phyloP scores from a whole-genome alignment of 2,329 filamentous ascomycete species.

The Colletotrichum orchidophilum region DNA sequence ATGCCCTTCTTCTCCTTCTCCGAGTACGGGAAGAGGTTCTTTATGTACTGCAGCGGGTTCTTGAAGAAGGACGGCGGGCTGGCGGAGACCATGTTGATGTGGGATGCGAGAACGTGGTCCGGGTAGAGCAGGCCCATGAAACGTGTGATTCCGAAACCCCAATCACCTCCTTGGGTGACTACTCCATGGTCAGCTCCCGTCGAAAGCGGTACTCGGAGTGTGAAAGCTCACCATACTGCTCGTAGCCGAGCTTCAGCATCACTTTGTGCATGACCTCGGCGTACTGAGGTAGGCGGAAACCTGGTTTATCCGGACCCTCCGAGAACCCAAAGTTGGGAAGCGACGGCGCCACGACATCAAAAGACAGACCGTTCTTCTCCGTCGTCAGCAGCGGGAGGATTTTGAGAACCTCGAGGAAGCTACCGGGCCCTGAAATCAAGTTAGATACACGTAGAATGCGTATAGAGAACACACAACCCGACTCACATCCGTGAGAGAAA shows the following conservation, averaged over 20 bases:
- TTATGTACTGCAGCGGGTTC: conserved; percentile 66
- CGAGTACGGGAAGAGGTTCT: conserved; percentile 65
- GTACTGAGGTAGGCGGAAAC: conserved; percentile 46
- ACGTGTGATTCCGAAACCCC: conserved; percentile 74
- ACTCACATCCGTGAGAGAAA: conserved; percentile 71
- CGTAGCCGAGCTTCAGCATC: conserved; percentile 74
- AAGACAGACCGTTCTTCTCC: conserved; percentile 50
- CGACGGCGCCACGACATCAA: conserved; percentile 67
- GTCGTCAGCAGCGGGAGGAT: conserved; percentile 60
- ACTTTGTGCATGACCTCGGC: conserved; percentile 70
- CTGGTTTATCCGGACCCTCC: conserved; percentile 45
- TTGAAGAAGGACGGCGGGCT: conserved; percentile 57
- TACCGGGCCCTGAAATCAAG: conserved; percentile 63
- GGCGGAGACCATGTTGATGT: conserved; percentile 66
- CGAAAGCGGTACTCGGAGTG: conserved; percentile 27
- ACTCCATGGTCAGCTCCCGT: conserved; percentile 36
- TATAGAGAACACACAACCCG: not conserved
- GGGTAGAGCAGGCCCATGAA: conserved; percentile 69
- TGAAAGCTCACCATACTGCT: conserved; percentile 57
- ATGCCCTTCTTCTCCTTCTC: conserved; percentile 60
- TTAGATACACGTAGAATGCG: not conserved
- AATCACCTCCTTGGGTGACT: conserved; percentile 73
- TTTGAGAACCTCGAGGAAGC: conserved; percentile 73
- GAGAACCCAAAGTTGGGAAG: conserved; percentile 65
- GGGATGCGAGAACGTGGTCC: conserved; percentile 63